Evolutionary conservation across 495 filamentous ascomycete genomes (phyloP), one percentile per base, ranked within the genome.

Genomic region (Penicillium silybi): DNA sequence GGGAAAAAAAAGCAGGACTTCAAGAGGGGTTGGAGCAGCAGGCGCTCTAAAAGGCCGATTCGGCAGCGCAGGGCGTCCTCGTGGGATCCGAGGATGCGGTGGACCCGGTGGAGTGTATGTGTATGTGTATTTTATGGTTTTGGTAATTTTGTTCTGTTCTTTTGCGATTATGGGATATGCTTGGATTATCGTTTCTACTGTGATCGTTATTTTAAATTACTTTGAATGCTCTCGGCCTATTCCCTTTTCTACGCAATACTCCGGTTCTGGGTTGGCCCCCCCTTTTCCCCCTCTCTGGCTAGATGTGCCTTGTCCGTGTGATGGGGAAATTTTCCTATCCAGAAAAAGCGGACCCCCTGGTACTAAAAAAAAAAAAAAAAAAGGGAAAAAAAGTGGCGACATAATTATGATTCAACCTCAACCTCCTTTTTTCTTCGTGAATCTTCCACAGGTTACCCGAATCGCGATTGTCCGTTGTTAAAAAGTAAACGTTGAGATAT

Each of bases 61-160:
- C 54, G 64, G 65, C 57, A 67, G 58, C 44, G 56, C 46, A 48
- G 52, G 63, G 54, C 54, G 56, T 53, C 63, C 69, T 73, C 69
- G 72, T 75, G 72, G 70, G 67, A 73, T 73, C 65, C 68, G 67
- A 67, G 65, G 63, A 67, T 67, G 61, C 56, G 58, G 69, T 71
- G 66, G 66, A 68, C 48, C 60, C 53, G 43, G 63, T 68, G 71
- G 71, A 72, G 64, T 62, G 57, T 32, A 32, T 32, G 68, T 58
- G 59, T 37, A 17, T 48, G 27, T 42, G 43, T 39, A 20, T 13
- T 41, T 39, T 42, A 41, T 53, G 20, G 41, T 50, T 46, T 35
- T 49, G 17, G 38, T 26, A 35, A 41, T 25, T 32, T 48, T 40
- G 19, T 15, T 9, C 17, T 17, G 7, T 20, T 18, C 17, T 41